Evolutionary conservation across 2,329 filamentous ascomycete genomes (phyloP), one percentile per base, ranked within the genome.

Genomic region (Diaporthe destruens): DNA sequence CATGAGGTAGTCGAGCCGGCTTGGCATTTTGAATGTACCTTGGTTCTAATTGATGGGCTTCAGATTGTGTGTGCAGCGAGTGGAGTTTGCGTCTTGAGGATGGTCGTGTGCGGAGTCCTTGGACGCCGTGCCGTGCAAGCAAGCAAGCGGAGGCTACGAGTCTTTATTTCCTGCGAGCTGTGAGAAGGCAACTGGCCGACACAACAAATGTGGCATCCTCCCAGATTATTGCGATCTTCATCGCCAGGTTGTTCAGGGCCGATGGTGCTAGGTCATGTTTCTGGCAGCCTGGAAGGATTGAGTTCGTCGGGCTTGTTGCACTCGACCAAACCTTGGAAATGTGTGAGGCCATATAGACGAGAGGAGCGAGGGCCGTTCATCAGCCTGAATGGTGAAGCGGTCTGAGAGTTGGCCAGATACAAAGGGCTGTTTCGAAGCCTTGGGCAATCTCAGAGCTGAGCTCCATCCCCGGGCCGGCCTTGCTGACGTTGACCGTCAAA

Each of bases 271-370:
- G 29, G 34, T 36, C 44, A 23, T 51, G 42, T 51, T 34, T 51
- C 59, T 34, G 36, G 36, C n/a, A 36, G 59, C 59, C 59, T 65
- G 20, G 44, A 8, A 65, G 59, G 59, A 51, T 51, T 51, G 2
- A 36, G 20, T 2, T 16, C 2, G 36, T 16, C 6, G 29, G 42
- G 59, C 18, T 29, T 44, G 8, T 34, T 34, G 29, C 25, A 34
- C 34, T 49, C 2, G 59, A 63, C 42, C 59, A 63, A 34, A 63
- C 20, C 16, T 63, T 8, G 16, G 7, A 34, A 6, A 7, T 14
- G n/a, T 5, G 16, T 5, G 18, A n/a, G 25, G 11, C 7, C 44
- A n/a, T 8, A 2, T 18, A 47, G 7, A 39, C 12, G 42, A 2
- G 32, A 8, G 8, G 1, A 12, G 23, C 2, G 2, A 9, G 3